phyloP scores from a whole-genome alignment of 164 flowering plant species.

The Hamamelis virginiana region DNA sequence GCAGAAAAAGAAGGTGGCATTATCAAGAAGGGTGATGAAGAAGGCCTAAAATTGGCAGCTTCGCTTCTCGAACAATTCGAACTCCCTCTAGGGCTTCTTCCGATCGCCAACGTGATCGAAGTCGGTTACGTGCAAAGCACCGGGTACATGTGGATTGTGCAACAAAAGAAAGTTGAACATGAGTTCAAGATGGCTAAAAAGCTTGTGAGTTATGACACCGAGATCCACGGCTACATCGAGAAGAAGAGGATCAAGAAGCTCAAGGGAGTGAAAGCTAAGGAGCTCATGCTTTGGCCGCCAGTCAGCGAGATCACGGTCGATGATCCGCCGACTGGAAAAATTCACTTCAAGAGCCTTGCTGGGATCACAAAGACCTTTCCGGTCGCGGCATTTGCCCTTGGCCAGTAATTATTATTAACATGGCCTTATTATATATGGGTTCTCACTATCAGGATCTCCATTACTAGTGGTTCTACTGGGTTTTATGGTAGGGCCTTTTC shows the following conservation, averaged over 20 bases:
- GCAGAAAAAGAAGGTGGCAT: slow-evolving; percentile 34
- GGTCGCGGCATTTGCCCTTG: slow-evolving; percentile 32
- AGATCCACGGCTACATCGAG: slow-evolving; percentile 16
- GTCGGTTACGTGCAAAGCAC: slow-evolving; percentile 26
- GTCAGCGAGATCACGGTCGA: slow-evolving; percentile 25
- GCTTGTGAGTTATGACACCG: slow-evolving; percentile 28
- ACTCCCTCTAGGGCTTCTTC: slow-evolving; percentile 34
- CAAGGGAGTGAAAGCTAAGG: slow-evolving; percentile 44
- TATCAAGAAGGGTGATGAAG: slow-evolving; percentile 30
- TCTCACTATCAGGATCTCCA: no score
- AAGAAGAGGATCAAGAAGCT: slow-evolving; percentile 37
- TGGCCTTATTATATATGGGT: neutral
- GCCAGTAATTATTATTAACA: slow-evolving; percentile 13
- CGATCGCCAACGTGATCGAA: slow-evolving; percentile 27
- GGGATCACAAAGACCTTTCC: slow-evolving; percentile 39
- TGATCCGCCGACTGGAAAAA: slow-evolving; percentile 27
- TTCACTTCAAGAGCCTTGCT: slow-evolving; percentile 36
- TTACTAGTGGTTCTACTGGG: no score
- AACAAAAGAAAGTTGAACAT: slow-evolving; percentile 31
- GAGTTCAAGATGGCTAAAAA: slow-evolving; percentile 29
- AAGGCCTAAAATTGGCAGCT: slow-evolving; percentile 26
- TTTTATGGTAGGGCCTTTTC: no score
- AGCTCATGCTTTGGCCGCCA: slow-evolving; percentile 36
- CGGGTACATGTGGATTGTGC: slow-evolving; percentile 34
- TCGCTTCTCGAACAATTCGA: slow-evolving; percentile 25